Evolutionary conservation across 352 stramenopile species (phyloP).

Genomic region (Phytophthora ramorum): DNA sequence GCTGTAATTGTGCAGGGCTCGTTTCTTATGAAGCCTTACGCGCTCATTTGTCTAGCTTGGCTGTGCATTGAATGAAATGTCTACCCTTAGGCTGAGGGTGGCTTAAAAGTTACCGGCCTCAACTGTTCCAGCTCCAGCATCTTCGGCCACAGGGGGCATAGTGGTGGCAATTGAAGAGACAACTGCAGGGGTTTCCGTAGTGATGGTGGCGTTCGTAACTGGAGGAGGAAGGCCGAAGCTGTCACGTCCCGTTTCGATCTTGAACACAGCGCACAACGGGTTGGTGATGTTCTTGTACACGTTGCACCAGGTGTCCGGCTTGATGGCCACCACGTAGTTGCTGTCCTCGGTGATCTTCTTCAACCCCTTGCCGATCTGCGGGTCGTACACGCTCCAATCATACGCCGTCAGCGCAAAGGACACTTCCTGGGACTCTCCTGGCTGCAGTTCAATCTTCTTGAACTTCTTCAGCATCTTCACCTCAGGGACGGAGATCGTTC

Average conservation of each 20-base stretch:
- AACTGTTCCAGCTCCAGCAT: constrained; percentile 23
- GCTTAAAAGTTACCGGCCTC: constrained; percentile 24
- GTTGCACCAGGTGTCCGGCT: constrained; percentile 72
- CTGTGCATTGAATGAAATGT: neutral
- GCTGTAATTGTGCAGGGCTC: too few relatives aligned
- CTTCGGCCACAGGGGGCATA: constrained; percentile 8
- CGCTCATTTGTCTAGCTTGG: too few relatives aligned
- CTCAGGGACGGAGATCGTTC: constrained; percentile 66
- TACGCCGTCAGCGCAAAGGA: constrained; percentile 46
- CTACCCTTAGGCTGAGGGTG: neutral
- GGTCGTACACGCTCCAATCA: constrained; percentile 68
- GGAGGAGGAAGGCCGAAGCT: constrained; percentile 24
- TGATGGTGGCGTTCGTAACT: constrained; percentile 9
- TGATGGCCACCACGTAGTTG: constrained; percentile 67
- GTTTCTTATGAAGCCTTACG: too few relatives aligned
- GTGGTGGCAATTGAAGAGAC: neutral
- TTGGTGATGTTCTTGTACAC: constrained; percentile 56
- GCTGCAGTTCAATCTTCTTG: constrained; percentile 66
- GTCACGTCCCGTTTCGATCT: constrained; percentile 32
- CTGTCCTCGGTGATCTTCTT: constrained; percentile 63
- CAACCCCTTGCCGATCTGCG: constrained; percentile 66
- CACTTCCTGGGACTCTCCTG: constrained; percentile 41
- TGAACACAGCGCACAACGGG: constrained; percentile 54
- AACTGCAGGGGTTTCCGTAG: neutral
- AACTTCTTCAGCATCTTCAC: constrained; percentile 86